A percentile compares a stretch with the other conserved stretches of the same genome.
Evolutionary conservation across 768 basidiomycete genomes (phyloP).

Genomic region (Kwoniella sp.): DNA sequence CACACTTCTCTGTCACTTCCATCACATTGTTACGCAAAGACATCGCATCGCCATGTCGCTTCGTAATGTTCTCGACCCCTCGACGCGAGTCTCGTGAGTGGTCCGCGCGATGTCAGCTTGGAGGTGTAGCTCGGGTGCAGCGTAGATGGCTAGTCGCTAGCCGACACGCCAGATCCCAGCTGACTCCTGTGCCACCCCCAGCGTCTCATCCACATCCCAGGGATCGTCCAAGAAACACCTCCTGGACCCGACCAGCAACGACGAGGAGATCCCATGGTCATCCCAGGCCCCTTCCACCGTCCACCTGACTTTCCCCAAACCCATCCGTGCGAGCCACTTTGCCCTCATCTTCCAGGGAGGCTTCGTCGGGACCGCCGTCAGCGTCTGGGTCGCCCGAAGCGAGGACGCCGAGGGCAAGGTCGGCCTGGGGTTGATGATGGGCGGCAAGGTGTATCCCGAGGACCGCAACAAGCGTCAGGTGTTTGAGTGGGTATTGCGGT

Average conservation of each 20-base stretch:
- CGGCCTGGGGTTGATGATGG: constrained; percentile 38
- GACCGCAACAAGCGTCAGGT: constrained; percentile 44
- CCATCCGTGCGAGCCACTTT: constrained; percentile 38
- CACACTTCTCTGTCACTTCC: too few species aligned
- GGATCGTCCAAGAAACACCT: constrained; percentile 27
- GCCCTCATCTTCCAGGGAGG: constrained; percentile 49
- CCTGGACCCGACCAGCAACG: constrained; percentile 11
- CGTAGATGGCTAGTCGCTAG: too few species aligned
- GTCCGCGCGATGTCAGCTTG: too few species aligned
- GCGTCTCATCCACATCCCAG: constrained; percentile 17
- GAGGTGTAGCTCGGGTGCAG: too few species aligned
- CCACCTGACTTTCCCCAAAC: constrained; percentile 35
- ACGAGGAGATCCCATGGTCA: constrained; percentile 27
- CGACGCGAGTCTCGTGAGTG: constrained; percentile 6
- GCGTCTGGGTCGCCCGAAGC: constrained; percentile 35
- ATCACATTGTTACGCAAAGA: too few species aligned
- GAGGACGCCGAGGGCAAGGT: constrained; percentile 14
- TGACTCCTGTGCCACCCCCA: too few species aligned
- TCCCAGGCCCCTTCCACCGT: constrained; percentile 35
- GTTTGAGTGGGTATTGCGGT: constrained; percentile 38
- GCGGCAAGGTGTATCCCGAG: constrained; percentile 43
- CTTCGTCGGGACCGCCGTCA: constrained; percentile 34
- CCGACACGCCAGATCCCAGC: too few species aligned
- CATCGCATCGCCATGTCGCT: neutral
- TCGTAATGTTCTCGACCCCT: constrained; percentile 12